Evolutionary conservation across 1,284 basidiomycete genomes (phyloP).

Genomic region (Sanghuangporus weigelae): DNA sequence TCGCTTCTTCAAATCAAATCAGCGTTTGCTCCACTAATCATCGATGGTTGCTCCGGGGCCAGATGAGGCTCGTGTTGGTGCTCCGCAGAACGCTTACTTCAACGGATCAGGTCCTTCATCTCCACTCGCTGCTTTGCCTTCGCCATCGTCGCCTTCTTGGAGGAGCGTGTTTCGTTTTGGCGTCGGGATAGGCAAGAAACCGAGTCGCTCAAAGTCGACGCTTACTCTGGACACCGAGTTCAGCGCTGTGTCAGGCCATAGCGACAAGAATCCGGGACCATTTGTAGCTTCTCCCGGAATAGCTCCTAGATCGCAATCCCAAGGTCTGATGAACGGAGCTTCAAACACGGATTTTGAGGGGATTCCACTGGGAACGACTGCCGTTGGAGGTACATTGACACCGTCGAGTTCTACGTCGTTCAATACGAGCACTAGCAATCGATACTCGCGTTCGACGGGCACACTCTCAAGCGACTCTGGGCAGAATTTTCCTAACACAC

Average conservation of each 20-base stretch:
- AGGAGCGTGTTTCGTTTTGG: conserved; percentile 16
- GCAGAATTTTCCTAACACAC: conserved; percentile 3
- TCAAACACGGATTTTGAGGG: conserved; percentile 1
- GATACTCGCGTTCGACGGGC: conserved; percentile 25
- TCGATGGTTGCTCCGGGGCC: background rate
- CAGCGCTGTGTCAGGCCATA: background rate
- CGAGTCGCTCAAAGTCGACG: conserved; percentile 16
- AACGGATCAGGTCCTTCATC: conserved; percentile 11
- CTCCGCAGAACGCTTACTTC: conserved; percentile 3
- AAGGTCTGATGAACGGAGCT: background rate
- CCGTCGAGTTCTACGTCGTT: conserved; percentile 16
- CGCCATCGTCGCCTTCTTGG: conserved; percentile 19
- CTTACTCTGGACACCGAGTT: conserved; percentile 18
- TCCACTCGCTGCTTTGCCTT: conserved; percentile 12
- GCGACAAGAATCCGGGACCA: background rate
- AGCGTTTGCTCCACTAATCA: background rate
- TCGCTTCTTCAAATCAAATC: conserved; percentile 1
- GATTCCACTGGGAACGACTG: background rate
- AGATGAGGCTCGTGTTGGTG: conserved; percentile 1
- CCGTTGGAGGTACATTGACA: conserved; percentile 9
- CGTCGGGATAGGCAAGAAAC: conserved; percentile 7
- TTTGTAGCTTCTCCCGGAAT: background rate
- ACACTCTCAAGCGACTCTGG: conserved; percentile 25
- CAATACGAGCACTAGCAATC: conserved; percentile 15
- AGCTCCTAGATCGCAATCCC: background rate